Base-by-base conservation (phyloP, 2,329 filamentous ascomycete species). In the Penicillium sp. region DNA sequence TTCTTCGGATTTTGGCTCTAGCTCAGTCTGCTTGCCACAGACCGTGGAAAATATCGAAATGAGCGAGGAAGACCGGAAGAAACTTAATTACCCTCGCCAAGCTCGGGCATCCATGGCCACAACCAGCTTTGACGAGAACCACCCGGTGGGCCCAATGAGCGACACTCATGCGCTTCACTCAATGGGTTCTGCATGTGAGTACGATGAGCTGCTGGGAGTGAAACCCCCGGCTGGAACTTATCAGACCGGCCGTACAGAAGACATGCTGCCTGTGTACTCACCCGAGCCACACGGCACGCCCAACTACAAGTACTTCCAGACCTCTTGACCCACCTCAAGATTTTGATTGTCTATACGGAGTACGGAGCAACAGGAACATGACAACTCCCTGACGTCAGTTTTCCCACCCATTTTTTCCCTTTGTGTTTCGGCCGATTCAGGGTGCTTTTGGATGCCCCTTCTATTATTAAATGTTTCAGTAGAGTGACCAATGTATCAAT, bases 61-160 rank as follows among this genome's bases (percentile, higher is more conserved):
- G 84, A 85, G 85, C 58, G 86, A 88, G 6, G 90, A 94, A 69
- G 90, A 93, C 67, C 83, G 85, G 34, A 83, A 82, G 59, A 89
- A 91, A 66, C 90, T 92, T 68, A 82, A 86, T 64, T 82, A 90
- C 65, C 86, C 87, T 2, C 88, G 89, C 67, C 70, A 70, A 56
- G 62, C 61, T 65, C 75, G 51, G 65, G 68, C 32, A 74, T 58
- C 59, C 18, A 45, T 34, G 21, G 44, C 47, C 44, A 48, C 49
- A 13, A 21, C 49, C n/a, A 44, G 31, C 16, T 21, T 44, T 1
- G 43, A 29, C 7, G 29, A 38, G 2, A 49, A 56, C 11, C 18
- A 51, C 46, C 21, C 31, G 1, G 49, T 46, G 11, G 47, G 55
- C 9, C 7, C 38, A 13, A 40, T 52, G 6, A 31, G 38, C 13